These are phyloP conservation scores for Penicillium simplicissimum DNA, from an alignment of 495 filamentous ascomycete genomes.

Conservation along the genomic window DNA sequence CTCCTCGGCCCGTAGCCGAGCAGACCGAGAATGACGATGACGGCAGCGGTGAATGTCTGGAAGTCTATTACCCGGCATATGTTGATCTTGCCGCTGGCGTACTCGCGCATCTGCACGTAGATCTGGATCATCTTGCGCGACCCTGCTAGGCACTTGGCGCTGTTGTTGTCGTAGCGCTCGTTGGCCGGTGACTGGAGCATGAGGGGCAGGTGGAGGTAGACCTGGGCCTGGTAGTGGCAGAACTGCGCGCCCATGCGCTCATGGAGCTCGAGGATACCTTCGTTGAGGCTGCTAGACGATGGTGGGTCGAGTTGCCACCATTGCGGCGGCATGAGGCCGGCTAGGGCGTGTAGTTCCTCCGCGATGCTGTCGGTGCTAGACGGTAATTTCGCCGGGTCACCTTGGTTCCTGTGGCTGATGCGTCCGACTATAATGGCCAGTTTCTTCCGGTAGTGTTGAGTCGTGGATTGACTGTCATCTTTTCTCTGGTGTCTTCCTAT, in stretches of 20 bases:
- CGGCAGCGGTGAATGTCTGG: background rate
- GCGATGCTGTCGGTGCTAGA: too few relatives aligned
- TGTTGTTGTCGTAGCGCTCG: background rate
- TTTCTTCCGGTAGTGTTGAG: too few relatives aligned
- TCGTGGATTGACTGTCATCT: too few relatives aligned
- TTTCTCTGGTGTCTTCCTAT: too few relatives aligned
- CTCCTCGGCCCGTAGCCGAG: too few relatives aligned
- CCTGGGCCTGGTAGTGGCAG: background rate
- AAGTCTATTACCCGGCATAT: background rate
- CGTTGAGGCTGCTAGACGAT: background rate
- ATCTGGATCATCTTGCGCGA: slow-evolving; percentile 1
- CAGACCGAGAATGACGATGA: too few relatives aligned
- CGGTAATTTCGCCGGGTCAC: too few relatives aligned
- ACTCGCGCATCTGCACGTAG: background rate
- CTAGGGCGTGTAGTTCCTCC: background rate
- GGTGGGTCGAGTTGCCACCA: background rate
- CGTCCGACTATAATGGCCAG: too few relatives aligned
- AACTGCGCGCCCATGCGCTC: background rate
- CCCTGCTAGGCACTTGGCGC: background rate
- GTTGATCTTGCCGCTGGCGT: background rate
- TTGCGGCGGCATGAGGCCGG: background rate
- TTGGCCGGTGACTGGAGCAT: background rate
- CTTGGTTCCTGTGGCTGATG: too few relatives aligned
- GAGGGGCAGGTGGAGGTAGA: background rate
- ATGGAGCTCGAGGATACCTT: background rate